These are phyloP conservation scores for Thielaviopsis ethacetica DNA, from an alignment of 2,329 filamentous ascomycete genomes.

Conservation along the genomic window DNA sequence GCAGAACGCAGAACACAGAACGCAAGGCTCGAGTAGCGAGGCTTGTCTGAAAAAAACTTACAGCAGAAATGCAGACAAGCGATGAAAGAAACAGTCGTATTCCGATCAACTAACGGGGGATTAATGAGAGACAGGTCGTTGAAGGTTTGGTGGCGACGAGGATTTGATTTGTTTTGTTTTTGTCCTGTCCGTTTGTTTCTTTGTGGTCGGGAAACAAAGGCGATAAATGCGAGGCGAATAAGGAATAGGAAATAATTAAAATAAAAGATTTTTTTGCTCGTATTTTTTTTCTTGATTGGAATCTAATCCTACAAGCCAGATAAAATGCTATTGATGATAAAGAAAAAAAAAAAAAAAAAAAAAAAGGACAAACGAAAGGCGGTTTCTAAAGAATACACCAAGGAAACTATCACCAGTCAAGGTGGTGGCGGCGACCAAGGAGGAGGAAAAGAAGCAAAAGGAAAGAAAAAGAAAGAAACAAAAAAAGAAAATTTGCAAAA, in stretches of 20 bases:
- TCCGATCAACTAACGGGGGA: neutral
- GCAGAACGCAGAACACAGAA: too few species aligned
- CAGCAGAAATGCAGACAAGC: constrained; percentile 17
- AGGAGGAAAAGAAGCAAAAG: neutral
- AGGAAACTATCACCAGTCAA: neutral
- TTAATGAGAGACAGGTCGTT: neutral
- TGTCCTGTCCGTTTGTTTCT: too few species aligned
- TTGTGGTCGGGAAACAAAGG: too few species aligned
- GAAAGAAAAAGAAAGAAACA: neutral
- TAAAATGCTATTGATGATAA: too few species aligned
- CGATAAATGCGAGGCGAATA: too few species aligned
- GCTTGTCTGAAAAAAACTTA: constrained; percentile 13
- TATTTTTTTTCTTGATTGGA: too few species aligned
- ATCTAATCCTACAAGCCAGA: neutral
- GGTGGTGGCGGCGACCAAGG: neutral
- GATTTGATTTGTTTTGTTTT: neutral
- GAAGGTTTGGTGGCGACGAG: neutral
- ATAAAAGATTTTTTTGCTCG: too few species aligned
- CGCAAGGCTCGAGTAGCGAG: too few species aligned
- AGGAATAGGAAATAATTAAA: neutral
- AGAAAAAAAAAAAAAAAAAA: too few species aligned
- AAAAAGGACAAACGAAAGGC: too few species aligned
- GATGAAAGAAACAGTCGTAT: neutral
- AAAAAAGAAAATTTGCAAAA: neutral
- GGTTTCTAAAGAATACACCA: too few species aligned